Percentiles rank a stretch among this genome's conserved stretches.
These are phyloP conservation scores for Magnusiomyces suaveolens DNA, from an alignment of 1,139 yeast genomes.

Conservation along the genomic window DNA sequence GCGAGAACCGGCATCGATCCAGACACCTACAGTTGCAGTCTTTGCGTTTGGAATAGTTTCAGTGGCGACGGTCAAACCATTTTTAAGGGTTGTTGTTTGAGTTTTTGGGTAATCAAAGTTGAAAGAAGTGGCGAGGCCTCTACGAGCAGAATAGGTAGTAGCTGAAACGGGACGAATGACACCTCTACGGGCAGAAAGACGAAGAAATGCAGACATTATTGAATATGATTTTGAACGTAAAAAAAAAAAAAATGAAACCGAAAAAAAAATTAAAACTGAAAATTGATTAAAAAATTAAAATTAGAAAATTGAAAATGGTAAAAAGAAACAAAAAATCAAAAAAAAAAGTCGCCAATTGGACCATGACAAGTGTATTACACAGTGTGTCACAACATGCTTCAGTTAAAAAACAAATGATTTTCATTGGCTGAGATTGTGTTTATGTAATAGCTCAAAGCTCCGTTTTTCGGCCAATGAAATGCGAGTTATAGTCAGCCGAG, in stretches of 20 bases:
- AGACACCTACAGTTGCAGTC: constrained; percentile 57
- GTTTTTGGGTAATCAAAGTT: constrained; percentile 38
- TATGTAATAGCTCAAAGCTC: no score
- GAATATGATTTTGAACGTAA: no score
- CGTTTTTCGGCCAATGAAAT: no score
- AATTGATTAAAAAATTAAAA: neutral
- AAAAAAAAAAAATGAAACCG: neutral
- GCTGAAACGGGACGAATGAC: constrained; percentile 4
- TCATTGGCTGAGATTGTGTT: no score
- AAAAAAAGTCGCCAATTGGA: no score
- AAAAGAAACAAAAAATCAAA: no score
- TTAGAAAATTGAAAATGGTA: neutral
- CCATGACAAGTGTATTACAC: no score
- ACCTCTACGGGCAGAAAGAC: constrained; percentile 16
- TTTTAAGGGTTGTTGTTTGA: constrained; percentile 54
- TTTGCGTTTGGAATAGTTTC: constrained; percentile 11
- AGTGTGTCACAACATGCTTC: no score
- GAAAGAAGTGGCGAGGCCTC: constrained; percentile 21
- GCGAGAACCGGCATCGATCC: constrained; percentile 97
- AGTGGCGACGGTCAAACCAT: constrained; percentile 47
- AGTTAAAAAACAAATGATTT: no score
- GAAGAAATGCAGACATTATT: constrained; percentile 18
- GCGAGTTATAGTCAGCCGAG: no score
- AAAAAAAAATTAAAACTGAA: neutral
- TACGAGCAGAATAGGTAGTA: constrained; percentile 9